Conservation (phyloP, 2,329 filamentous ascomycete species). For the Fusarium dlaminii region DNA sequence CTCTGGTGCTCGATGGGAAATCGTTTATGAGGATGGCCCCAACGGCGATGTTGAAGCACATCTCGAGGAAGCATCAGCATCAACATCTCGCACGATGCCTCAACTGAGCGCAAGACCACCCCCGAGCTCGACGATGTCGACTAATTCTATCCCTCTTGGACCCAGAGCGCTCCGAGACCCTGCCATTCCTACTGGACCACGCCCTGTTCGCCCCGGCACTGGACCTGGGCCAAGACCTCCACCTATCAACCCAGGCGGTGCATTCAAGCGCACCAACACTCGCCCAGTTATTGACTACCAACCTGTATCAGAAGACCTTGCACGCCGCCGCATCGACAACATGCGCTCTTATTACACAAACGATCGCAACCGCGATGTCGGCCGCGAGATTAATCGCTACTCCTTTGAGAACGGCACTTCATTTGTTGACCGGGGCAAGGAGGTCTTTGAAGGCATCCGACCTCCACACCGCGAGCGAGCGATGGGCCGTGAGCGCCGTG, state of each 20-base stretch:
- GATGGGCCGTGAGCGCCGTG: constrained; percentile 50
- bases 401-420: constrained; percentile 74
- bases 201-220: constrained; percentile 49
- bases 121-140: constrained; percentile 31
- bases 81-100: constrained; percentile 29
- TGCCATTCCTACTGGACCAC: constrained; percentile 48
- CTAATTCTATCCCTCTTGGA: constrained; percentile 51
- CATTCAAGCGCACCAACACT: constrained; percentile 51
- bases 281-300: constrained; percentile 56
- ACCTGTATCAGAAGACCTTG: constrained; percentile 72
- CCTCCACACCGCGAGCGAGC: constrained; percentile 63
- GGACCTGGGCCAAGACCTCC: constrained; percentile 41
- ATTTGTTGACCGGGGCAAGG: constrained; percentile 77
- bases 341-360: constrained; percentile 59
- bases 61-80: constrained; percentile 52
- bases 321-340: constrained; percentile 69
- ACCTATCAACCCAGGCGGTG: constrained; percentile 30
- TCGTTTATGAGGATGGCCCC: constrained; percentile 70
- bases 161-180: constrained; percentile 45
- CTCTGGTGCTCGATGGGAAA: constrained; percentile 70
- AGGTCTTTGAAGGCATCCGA: constrained; percentile 72
- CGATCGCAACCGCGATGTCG: constrained; percentile 53
- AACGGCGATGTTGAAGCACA: constrained; percentile 64
- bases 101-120: constrained; percentile 27
- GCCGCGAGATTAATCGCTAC: constrained; percentile 70